phyloP scores from a whole-genome alignment of 495 filamentous ascomycete species.

The Xylaria sp. region DNA sequence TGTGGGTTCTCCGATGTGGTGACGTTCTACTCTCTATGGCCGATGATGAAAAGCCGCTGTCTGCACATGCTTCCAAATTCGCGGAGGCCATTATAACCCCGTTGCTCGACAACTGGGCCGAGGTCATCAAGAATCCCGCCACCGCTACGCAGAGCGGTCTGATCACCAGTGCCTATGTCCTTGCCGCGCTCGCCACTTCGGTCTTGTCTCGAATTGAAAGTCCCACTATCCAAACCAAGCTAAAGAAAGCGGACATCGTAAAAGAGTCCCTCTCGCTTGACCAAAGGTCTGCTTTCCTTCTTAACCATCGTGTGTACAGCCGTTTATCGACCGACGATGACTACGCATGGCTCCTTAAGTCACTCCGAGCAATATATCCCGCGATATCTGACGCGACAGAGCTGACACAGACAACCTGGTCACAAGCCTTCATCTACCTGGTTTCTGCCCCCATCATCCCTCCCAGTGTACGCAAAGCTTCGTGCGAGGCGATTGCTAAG shows the following conservation, averaged over 20 bases:
- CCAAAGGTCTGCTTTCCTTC: conserved; percentile 82
- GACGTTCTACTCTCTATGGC: conserved; percentile 69
- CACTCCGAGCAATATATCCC: conserved; percentile 67
- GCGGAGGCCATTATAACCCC: conserved; percentile 66
- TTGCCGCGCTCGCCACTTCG: conserved; percentile 64
- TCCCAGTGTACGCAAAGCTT: conserved; percentile 63
- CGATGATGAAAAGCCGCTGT: conserved; percentile 51
- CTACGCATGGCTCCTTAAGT: conserved; percentile 74
- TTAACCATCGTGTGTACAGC: conserved; percentile 82
- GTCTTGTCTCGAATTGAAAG: conserved; percentile 52
- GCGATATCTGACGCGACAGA: conserved; percentile 41
- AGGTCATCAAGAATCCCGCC: conserved; percentile 76
- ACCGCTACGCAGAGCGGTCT: conserved; percentile 79
- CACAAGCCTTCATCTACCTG: conserved; percentile 80
- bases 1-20: conserved; percentile 79
- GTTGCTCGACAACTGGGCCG: conserved; percentile 75
- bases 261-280: conserved; percentile 67
- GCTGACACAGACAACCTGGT: conserved; percentile 67
- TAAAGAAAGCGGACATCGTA: conserved; percentile 66
- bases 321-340: conserved; percentile 78
- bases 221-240: conserved; percentile 48
- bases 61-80: conserved; percentile 59
- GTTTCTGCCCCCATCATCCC: conserved; percentile 67
- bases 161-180: conserved; percentile 74
- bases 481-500: conserved; percentile 62